Evolutionary conservation across 2,329 filamentous ascomycete species (phyloP), one percentile per base, ranked within the genome.

Genomic region (Neopestalotiopsis sp.): DNA sequence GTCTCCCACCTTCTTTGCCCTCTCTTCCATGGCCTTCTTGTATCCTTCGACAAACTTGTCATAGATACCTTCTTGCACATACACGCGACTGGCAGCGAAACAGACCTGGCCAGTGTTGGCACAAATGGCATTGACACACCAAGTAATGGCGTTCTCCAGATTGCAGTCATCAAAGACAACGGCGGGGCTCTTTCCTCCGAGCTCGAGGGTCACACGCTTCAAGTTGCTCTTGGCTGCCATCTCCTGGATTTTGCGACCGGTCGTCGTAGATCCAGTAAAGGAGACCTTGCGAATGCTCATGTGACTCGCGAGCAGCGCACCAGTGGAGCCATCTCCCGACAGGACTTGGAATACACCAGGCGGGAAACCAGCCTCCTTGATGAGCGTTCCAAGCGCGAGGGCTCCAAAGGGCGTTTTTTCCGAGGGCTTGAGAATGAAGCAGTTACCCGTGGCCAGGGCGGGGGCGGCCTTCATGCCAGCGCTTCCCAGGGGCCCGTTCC

Each of bases 71-170:
- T 84, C 80, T 1, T 91, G 91, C 4, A 94, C 87, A 77, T 93
- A 93, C 9, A 94, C 90, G 2, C 91, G 83, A 0, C 90, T 92
- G 5, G 90, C 91, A 72, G 93, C 93, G 42, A 91, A 92, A 82
- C 92, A 94, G 62, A 93, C 90, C 78, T 94, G 92, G 20, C 92
- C 91, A 0, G 89, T 89, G 74, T 93, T 93, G 68, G 88, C 89
- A 82, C 92, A 90, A 84, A 94, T 78, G 13, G 80, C 74, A 67
- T 77, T 76, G 32, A 75, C 75, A 14, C 76, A 75, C 78, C 79
- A 81, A 4, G 69, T 72, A 6, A 78, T 89, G 12, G 90, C 90
- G 72, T 85, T 86, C 40, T 91, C 88, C 45, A 93, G 75, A 65
- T 91, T 86, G 4, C 87, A 89, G 73, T 92, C 90, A 2, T 89